Conservation (phyloP, 495 filamentous ascomycete genomes). For the Penicillium bovifimosum region DNA sequence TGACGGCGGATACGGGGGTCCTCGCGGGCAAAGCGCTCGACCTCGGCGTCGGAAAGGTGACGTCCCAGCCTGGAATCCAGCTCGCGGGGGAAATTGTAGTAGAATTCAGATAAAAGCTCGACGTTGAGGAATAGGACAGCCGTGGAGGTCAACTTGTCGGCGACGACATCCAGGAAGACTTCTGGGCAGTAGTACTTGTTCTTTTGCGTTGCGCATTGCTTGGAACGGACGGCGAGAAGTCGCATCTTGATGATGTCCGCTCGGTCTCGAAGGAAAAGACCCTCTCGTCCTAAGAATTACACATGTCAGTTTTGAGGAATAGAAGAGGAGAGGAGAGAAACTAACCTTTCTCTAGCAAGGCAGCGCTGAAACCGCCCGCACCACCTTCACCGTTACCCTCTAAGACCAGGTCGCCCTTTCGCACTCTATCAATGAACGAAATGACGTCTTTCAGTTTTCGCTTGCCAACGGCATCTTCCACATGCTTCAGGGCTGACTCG, state of each 20-base stretch:
- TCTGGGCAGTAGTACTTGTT: constrained; percentile 98
- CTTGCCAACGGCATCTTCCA: constrained; percentile 69
- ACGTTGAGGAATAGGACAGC: constrained; percentile 97
- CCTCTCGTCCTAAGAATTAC: constrained; percentile 67
- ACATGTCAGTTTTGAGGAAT: constrained; percentile 13
- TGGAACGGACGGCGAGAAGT: constrained; percentile 74
- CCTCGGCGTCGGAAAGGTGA: constrained; percentile 66
- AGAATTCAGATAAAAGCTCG: constrained; percentile 93
- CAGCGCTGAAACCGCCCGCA: constrained; percentile 85
- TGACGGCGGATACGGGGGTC: constrained; percentile 84
- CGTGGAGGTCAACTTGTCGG: constrained; percentile 88
- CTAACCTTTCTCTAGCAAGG: constrained; percentile 72
- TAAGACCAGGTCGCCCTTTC: constrained; percentile 75
- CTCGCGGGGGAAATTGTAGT: constrained; percentile 92
- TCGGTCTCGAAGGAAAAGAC: constrained; percentile 86
- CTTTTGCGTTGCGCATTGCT: constrained; percentile 72
- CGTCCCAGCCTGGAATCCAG: constrained; percentile 83
- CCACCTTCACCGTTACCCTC: constrained; percentile 79
- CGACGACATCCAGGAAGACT: constrained; percentile 93
- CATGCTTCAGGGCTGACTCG: constrained; percentile 66
- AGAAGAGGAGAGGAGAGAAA: constrained; percentile 1
- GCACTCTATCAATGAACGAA: constrained; percentile 79
- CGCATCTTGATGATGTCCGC: constrained; percentile 87
- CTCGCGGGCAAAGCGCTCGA: constrained; percentile 88
- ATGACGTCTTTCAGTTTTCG: constrained; percentile 87